Evolutionary conservation across 345 rosid genomes (phyloP).

Genomic region (Hibiscus mutabilis): DNA sequence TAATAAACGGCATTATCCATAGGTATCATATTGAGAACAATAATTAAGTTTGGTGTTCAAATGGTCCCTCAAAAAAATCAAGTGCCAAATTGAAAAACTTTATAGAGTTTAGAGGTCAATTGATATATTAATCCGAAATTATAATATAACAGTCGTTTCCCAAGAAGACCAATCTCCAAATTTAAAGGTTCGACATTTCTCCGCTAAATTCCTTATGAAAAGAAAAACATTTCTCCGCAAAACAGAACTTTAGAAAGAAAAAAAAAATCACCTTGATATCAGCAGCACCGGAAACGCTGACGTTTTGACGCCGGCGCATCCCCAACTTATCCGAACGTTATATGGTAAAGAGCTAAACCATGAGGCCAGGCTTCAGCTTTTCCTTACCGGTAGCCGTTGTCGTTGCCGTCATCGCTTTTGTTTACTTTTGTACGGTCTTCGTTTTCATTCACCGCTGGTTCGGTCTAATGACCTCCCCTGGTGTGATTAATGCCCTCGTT

Average conservation of each 20-base stretch:
- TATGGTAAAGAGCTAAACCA: slow-evolving; percentile 11
- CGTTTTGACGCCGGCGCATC: slow-evolving; percentile 73
- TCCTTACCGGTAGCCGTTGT: slow-evolving; percentile 50
- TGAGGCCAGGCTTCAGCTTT: slow-evolving; percentile 48
- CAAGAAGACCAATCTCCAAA: too few species aligned
- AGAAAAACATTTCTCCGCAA: neutral
- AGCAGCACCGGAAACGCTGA: slow-evolving; percentile 48
- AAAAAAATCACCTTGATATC: neutral
- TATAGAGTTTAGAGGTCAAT: neutral
- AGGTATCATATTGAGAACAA: too few species aligned
- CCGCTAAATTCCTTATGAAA: too few species aligned
- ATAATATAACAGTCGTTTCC: neutral
- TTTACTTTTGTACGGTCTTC: slow-evolving; percentile 66
- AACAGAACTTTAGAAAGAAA: neutral
- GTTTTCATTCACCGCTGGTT: slow-evolving; percentile 83
- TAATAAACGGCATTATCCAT: too few species aligned
- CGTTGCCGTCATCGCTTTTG: slow-evolving; percentile 47
- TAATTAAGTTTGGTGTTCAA: too few species aligned
- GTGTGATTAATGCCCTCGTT: slow-evolving; percentile 58
- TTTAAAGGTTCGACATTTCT: too few species aligned
- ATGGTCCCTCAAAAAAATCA: neutral
- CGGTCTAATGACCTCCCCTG: slow-evolving; percentile 75
- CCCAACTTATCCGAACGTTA: neutral
- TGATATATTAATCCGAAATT: neutral
- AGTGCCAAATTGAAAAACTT: neutral